Conservation (phyloP, 2,329 filamentous ascomycete genomes). For the Phoma sp. region DNA sequence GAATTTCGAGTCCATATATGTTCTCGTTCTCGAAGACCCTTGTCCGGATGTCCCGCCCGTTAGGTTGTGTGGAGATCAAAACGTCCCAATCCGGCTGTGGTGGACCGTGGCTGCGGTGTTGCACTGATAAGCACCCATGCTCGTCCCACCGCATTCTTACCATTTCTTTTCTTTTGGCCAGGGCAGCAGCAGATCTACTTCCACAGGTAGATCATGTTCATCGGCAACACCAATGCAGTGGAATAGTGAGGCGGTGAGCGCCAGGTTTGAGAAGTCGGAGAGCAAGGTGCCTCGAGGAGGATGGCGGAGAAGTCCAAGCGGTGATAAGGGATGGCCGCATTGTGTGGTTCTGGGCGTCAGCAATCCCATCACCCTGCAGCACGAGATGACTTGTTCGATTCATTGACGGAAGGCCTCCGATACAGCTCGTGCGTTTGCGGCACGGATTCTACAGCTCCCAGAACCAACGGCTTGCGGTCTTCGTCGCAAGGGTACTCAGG, state of each 20-base stretch:
- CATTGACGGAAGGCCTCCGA: conserved; percentile 8
- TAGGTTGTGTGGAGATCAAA: conserved; percentile 34
- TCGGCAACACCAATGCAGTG: conserved; percentile 14
- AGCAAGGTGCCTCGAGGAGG: conserved; percentile 18
- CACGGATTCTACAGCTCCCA: not conserved
- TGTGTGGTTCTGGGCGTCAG: conserved; percentile 36
- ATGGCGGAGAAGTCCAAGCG: conserved; percentile 21
- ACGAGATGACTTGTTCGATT: conserved; percentile 20
- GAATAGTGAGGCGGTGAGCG: not conserved
- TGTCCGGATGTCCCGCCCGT: conserved; percentile 35
- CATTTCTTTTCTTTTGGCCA: conserved; percentile 23
- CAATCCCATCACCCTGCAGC: conserved; percentile 25
- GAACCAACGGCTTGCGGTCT: not conserved
- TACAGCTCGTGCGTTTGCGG: conserved; percentile 12
- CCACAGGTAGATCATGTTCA: conserved; percentile 28
- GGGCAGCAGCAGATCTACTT: conserved; percentile 31
- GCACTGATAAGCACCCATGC: conserved; percentile 45
- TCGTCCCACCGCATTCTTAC: conserved; percentile 19
- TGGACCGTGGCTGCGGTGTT: conserved; percentile 33
- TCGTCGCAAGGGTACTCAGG: not conserved
- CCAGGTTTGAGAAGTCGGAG: not conserved
- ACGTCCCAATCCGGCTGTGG: conserved; percentile 25
- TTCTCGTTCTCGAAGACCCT: conserved; percentile 37
- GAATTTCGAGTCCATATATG: conserved; percentile 26
- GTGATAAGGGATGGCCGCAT: conserved; percentile 35